Conservation (phyloP, 2,329 filamentous ascomycete species). For the Aureobasidium sp. region DNA sequence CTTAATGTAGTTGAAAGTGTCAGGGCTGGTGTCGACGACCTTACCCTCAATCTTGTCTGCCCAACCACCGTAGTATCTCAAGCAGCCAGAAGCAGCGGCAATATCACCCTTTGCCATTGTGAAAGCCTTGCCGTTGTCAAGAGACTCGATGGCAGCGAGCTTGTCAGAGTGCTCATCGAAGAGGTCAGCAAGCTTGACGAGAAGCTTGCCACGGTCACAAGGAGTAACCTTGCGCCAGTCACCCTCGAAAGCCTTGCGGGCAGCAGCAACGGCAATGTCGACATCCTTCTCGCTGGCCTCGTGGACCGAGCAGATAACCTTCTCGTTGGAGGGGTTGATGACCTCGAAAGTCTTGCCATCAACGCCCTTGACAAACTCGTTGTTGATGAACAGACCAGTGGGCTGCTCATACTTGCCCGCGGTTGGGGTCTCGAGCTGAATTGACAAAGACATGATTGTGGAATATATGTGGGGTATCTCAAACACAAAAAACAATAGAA, state of each 20-base stretch:
- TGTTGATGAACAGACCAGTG: conserved; percentile 72
- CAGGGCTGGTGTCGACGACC: conserved; percentile 69
- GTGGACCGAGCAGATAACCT: conserved; percentile 72
- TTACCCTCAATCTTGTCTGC: conserved; percentile 88
- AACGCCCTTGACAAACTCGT: conserved; percentile 75
- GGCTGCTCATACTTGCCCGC: conserved; percentile 53
- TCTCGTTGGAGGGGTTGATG: conserved; percentile 80
- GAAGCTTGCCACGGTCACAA: conserved; percentile 58
- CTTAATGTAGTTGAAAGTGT: conserved; percentile 77
- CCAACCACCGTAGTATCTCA: conserved; percentile 86
- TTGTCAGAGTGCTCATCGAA: conserved; percentile 70
- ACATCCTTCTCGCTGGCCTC: conserved; percentile 86
- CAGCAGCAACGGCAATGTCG: conserved; percentile 72
- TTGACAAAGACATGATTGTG: conserved; percentile 39
- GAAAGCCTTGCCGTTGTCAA: conserved; percentile 83
- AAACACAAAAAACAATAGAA: conserved; percentile 14
- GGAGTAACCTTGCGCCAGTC: conserved; percentile 62
- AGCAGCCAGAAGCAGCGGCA: conserved; percentile 55
- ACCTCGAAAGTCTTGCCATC: conserved; percentile 90
- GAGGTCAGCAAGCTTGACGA: conserved; percentile 73
- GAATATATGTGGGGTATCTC: conserved; percentile 19
- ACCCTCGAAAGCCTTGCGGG: conserved; percentile 77
- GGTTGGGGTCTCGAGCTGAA: conserved; percentile 61
- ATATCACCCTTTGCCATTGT: conserved; percentile 71
- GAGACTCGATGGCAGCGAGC: conserved; percentile 73